A percentile compares a stretch with the other conserved stretches of the same genome.
Evolutionary conservation across 78 protist genomes (phyloP).

Genomic region (Dictyostelium brefeldianum): DNA sequence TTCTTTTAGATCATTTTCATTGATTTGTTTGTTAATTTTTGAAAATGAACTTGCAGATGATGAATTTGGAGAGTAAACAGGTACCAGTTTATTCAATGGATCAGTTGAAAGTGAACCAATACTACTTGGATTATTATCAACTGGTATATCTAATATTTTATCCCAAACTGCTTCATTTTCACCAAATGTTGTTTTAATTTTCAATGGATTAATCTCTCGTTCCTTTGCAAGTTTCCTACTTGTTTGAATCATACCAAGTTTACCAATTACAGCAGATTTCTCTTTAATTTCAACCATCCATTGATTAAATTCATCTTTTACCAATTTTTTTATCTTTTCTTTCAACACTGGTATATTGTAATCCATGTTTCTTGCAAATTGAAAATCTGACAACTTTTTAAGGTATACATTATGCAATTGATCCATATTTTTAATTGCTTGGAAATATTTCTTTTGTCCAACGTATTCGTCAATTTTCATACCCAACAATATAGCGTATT

Average conservation of each 20-base stretch:
- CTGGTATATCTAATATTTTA: conserved; percentile 41
- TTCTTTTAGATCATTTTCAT: conserved; percentile 16
- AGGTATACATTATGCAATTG: conserved; percentile 72
- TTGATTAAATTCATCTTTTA: conserved; percentile 68
- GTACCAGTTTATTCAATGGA: neutral
- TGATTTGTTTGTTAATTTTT: neutral
- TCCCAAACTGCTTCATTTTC: conserved; percentile 71
- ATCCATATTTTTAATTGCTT: conserved; percentile 74
- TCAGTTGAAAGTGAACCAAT: conserved; percentile 32
- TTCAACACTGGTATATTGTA: conserved; percentile 52
- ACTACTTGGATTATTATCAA: neutral
- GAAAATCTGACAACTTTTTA: conserved; percentile 53
- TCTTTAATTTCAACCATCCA: conserved; percentile 84
- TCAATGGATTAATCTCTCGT: conserved; percentile 73
- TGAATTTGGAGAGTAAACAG: conserved; percentile 2
- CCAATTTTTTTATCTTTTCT: conserved; percentile 59
- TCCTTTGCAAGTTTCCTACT: conserved; percentile 48
- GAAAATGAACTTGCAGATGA: neutral
- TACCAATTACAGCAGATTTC: conserved; percentile 61
- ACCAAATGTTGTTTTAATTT: conserved; percentile 70
- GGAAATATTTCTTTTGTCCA: conserved; percentile 40
- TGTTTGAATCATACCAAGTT: conserved; percentile 77
- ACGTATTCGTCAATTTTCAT: conserved; percentile 73
- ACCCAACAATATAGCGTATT: conserved; percentile 55
- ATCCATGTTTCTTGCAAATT: conserved; percentile 78